Base-by-base conservation (phyloP, 2,329 filamentous ascomycete species). In the Neospermospora avenae region DNA sequence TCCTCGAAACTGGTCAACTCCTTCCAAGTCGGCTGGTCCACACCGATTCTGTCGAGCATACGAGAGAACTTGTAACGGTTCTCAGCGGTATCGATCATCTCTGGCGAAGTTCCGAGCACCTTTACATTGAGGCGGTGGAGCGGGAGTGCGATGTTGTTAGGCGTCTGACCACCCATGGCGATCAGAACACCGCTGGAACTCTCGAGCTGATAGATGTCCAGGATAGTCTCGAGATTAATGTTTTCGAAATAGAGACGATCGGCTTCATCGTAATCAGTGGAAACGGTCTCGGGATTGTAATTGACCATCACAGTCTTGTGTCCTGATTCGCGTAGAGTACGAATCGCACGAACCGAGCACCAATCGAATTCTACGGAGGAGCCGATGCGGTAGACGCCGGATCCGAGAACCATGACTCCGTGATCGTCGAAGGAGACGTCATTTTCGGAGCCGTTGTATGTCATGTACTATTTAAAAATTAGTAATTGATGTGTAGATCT, bases 11-110 rank as follows among this genome's bases (percentile, higher is more conserved):
- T 96, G 2, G 93, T 98, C 57, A 98, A 81, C 75, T 98, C 95
- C 78, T 97, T 98, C 95, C 95, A 99, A 7, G 90, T 90, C 5
- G 95, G 95, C 78, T 99, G 95, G 74, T 99, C 95, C 34, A 99
- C 95, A 25, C 84, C 88, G 67, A 98, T 96, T 68, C 90, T 85
- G 76, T 99, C 95, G 67, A 98, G 82, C 91, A 98, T 96, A 72
- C 95, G 91, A 45, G 92, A 96, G 81, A 98, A 98, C 81, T 98
- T 98, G 83, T 96, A 98, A 60, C 95, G 84, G 76, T 99, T 98
- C 80, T 99, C 95, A 1, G 95, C 95, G 37, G 85, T 91, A 74
- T 99, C 95, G 72, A 99, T 98, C 93, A 98, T 98, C 76, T 99
- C 95, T 10, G 95, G 95, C 0, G 93, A 97, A 1, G 95, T 99